Evolutionary conservation across 352 stramenopile species (phyloP).

Genomic region (Phytophthora parvispora): DNA sequence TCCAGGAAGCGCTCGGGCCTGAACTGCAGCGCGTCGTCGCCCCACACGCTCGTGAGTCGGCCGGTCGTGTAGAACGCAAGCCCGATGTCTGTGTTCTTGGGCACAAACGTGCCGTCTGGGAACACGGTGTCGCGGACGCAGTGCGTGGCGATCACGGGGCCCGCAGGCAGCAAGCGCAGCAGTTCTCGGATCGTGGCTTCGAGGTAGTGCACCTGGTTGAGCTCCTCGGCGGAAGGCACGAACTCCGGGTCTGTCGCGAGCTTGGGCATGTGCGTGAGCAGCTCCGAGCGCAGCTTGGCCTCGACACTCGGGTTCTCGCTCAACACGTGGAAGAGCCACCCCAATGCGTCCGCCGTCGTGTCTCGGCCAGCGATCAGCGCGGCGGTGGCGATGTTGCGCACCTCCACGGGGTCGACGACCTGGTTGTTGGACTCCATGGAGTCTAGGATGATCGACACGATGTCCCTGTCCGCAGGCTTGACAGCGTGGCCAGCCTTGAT

Average conservation of each 20-base stretch:
- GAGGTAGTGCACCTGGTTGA: constrained; percentile 58
- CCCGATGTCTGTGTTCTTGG: constrained; percentile 47
- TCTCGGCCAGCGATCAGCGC: constrained; percentile 77
- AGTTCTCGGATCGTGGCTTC: constrained; percentile 66
- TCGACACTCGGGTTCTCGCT: constrained; percentile 56
- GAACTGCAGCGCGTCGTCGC: constrained; percentile 53
- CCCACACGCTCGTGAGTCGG: constrained; percentile 58
- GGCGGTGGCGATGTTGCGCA: constrained; percentile 75
- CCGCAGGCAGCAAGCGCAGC: constrained; percentile 64
- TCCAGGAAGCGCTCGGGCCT: constrained; percentile 66
- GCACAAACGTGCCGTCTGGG: constrained; percentile 68
- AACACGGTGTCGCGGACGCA: constrained; percentile 57
- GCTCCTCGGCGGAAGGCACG: constrained; percentile 43
- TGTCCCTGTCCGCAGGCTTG: constrained; percentile 24
- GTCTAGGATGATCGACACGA: constrained; percentile 45
- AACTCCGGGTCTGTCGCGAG: constrained; percentile 29
- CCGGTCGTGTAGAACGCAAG: constrained; percentile 65
- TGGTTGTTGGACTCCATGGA: constrained; percentile 30
- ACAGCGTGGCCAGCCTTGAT: background rate
- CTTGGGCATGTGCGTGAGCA: constrained; percentile 46
- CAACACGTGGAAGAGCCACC: constrained; percentile 76
- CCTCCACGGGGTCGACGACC: constrained; percentile 41
- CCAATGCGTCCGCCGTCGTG: constrained; percentile 74
- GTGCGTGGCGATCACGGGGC: constrained; percentile 56
- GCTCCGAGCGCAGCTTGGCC: constrained; percentile 50